A percentile compares a stretch with the other conserved stretches of the same genome.
Conservation (phyloP, 805 yeast species). For the Lachancea meyersii region DNA sequence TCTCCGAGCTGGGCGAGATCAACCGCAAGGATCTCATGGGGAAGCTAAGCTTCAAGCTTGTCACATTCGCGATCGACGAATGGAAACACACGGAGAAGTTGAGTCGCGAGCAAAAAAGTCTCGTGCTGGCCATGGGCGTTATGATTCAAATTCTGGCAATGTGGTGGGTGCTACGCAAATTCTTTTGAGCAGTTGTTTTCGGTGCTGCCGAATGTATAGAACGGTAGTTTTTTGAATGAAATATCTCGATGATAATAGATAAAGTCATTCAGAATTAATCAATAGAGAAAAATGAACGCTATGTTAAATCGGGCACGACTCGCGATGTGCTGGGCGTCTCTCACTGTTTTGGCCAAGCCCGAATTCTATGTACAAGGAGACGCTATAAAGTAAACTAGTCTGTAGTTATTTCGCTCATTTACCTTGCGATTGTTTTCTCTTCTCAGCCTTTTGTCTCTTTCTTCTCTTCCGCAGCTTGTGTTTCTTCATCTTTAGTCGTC, state of each 20-base stretch:
- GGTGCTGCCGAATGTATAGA: too few relatives aligned
- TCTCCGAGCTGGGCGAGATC: constrained; percentile 61
- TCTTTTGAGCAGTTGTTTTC: too few relatives aligned
- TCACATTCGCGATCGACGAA: constrained; percentile 32
- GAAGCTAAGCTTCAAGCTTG: constrained; percentile 48
- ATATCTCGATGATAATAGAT: too few relatives aligned
- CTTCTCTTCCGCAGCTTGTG: constrained; percentile 97
- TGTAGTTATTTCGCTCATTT: constrained; percentile 13
- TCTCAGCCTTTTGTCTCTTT: constrained; percentile 80
- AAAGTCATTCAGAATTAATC: too few relatives aligned
- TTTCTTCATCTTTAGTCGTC: constrained; percentile 94
- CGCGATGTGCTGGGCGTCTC: neutral
- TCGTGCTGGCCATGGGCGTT: constrained; percentile 11
- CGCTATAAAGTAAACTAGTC: too few relatives aligned
- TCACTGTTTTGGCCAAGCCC: too few relatives aligned
- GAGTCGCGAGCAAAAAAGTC: constrained; percentile 12
- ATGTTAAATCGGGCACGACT: too few relatives aligned
- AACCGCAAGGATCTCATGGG: constrained; percentile 53
- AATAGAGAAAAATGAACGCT: neutral
- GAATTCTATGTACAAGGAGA: constrained; percentile 2
- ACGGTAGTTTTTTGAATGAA: too few relatives aligned
- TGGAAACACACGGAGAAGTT: constrained; percentile 28
- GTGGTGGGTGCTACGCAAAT: constrained; percentile 11
- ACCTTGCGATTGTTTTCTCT: constrained; percentile 54
- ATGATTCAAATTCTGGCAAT: constrained; percentile 9